Evolutionary conservation across 2,329 filamentous ascomycete genomes (phyloP).

Genomic region (Cordyceps militaris): DNA sequence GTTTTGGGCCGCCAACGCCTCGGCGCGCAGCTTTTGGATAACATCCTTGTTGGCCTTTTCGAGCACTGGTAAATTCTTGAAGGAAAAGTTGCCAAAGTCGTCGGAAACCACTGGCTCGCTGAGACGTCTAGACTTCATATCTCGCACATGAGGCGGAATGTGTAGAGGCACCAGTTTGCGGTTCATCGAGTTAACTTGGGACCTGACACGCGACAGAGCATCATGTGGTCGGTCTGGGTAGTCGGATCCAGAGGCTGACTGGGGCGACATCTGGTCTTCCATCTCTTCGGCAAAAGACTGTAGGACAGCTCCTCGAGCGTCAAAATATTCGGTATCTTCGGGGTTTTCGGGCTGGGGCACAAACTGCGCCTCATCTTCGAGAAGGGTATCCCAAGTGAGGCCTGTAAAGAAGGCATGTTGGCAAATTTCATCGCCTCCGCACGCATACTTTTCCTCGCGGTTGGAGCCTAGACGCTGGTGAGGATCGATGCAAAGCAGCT

Average conservation of each 20-base stretch:
- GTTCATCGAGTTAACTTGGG: conserved; percentile 79
- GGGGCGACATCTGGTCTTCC: conserved; percentile 77
- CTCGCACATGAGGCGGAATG: conserved; percentile 92
- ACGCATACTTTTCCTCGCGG: conserved; percentile 70
- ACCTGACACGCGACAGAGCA: conserved; percentile 80
- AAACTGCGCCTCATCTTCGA: conserved; percentile 95
- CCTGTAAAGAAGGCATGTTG: conserved; percentile 82
- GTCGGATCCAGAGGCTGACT: conserved; percentile 63
- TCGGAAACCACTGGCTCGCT: conserved; percentile 85
- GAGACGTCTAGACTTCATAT: conserved; percentile 76
- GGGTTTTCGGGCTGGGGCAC: conserved; percentile 88
- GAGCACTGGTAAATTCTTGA: conserved; percentile 93
- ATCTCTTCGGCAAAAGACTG: conserved; percentile 92
- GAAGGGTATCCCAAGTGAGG: conserved; percentile 79
- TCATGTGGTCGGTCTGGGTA: conserved; percentile 90
- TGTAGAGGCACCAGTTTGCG: conserved; percentile 90
- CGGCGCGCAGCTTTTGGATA: conserved; percentile 88
- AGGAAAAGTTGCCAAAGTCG: conserved; percentile 93
- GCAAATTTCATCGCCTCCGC: conserved; percentile 86
- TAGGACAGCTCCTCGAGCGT: conserved; percentile 81
- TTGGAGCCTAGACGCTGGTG: conserved; percentile 79
- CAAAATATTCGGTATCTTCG: conserved; percentile 97
- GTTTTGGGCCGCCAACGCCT: conserved; percentile 67
- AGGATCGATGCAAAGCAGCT: conserved; percentile 78
- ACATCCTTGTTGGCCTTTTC: conserved; percentile 99